Base-by-base conservation (phyloP, 2,329 filamentous ascomycete genomes). In the Dissoconium aciculare region DNA sequence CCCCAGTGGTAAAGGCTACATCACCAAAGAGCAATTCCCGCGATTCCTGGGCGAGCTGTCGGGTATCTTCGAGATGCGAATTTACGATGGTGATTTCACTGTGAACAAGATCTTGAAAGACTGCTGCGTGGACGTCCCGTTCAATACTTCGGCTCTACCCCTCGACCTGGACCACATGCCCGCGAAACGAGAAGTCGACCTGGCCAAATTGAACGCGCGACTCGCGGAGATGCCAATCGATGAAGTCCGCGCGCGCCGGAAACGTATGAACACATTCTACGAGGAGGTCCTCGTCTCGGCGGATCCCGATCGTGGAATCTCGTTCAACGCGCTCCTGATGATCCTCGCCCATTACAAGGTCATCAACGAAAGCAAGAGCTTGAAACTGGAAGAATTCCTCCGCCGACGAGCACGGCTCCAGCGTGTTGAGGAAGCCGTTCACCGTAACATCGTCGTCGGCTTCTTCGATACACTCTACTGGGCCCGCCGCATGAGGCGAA, bases 301-400 rank as follows among this genome's bases (percentile, higher is more conserved):
- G 4, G 85, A 98, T 53, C 79, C 78, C 1, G 82, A 91, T 47
- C 71, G 72, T 39, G 89, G 89, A 28, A 91, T 98, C 36, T 78
- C 81, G 1, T 98, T 98, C 54, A 89, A 83, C 3, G 77, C 78
- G 5, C 78, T 94, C 13, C 66, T 98, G 30, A 89, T 98, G 78
- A 91, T 92, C 37, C 65, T 98, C 34, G 87, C 91, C 17, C 89
- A 98, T 56, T 92, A 98, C 66, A 98, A 95, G 49, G 84, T 98
- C 49, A 98, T 98, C 53, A 93, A 78, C 44, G 89, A 98, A 56
- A 94, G 78, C 62, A 94, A 94, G 65, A 93, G 84, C 56, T 62
- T 98, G 50, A 83, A 82, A 38, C 69, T 98, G 2, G 89, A 98
- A 49, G 89, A 98, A 52, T 98, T 93, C 54, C 59, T 98, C 34